These are phyloP conservation scores for Gonium pectorale DNA, from an alignment of 139 green algal genomes.

Conservation along the genomic window DNA sequence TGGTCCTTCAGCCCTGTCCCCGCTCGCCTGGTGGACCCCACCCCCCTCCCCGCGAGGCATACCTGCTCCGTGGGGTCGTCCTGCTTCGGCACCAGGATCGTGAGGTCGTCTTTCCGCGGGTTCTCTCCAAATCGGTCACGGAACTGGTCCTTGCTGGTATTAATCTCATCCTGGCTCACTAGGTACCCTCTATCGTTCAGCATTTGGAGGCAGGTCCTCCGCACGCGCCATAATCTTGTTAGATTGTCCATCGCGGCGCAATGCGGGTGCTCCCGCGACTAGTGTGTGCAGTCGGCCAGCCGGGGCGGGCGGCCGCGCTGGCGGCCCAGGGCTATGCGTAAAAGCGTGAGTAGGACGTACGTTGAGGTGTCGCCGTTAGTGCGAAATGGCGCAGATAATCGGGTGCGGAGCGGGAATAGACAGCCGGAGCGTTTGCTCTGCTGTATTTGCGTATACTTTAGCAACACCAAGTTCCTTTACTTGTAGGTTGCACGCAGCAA, in stretches of 20 bases:
- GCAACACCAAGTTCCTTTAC: too few species aligned
- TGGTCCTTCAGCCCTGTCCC: too few species aligned
- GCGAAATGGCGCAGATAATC: too few species aligned
- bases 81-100: conserved; percentile 79
- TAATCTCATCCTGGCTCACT: conserved; percentile 82
- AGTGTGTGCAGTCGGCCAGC: background rate
- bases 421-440: too few species aligned
- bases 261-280: too few species aligned
- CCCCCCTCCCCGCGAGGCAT: background rate
- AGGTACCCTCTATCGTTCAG: conserved; percentile 92
- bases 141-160: conserved; percentile 85
- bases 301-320: conserved; percentile 2
- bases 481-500: too few species aligned
- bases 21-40: too few species aligned
- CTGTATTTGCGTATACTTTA: too few species aligned
- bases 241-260: conserved; percentile 72
- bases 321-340: too few species aligned
- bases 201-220: conserved; percentile 93
- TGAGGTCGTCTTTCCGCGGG: conserved; percentile 85
- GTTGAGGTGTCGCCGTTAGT: too few species aligned
- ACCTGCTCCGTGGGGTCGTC: conserved; percentile 87
- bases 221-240: conserved; percentile 77
- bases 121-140: conserved; percentile 83
- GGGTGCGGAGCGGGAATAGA: too few species aligned
- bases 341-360: too few species aligned